These are phyloP conservation scores for Pelargonium cotyledonis DNA, from an alignment of 441 rosid genomes.

Conservation along the genomic window DNA sequence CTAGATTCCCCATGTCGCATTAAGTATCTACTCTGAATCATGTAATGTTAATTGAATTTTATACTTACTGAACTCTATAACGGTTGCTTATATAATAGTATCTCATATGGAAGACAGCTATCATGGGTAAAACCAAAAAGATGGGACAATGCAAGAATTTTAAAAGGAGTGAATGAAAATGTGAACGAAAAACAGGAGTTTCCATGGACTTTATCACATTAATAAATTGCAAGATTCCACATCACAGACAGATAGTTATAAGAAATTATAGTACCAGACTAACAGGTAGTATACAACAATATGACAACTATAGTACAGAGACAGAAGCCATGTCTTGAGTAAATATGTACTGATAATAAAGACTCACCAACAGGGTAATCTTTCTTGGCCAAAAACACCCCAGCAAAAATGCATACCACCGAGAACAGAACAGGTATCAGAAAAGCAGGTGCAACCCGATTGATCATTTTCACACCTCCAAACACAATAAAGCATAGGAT, in stretches of 20 bases:
- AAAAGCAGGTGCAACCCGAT: slow-evolving; percentile 99
- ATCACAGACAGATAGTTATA: too few species aligned
- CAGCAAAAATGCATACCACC: slow-evolving; percentile 80
- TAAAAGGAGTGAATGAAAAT: neutral
- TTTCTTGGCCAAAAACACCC: slow-evolving; percentile 60
- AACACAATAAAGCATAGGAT: slow-evolving; percentile 91
- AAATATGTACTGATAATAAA: neutral
- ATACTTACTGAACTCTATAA: neutral
- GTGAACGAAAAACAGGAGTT: neutral
- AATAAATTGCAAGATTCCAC: neutral
- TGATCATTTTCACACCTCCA: slow-evolving; percentile 99
- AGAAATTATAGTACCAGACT: neutral
- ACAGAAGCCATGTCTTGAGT: neutral
- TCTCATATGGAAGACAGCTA: neutral
- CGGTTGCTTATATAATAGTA: too few species aligned
- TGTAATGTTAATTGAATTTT: neutral
- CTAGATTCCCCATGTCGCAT: neutral
- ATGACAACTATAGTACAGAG: neutral
- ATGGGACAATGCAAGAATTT: neutral
- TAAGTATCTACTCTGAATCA: neutral
- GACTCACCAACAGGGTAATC: slow-evolving; percentile 70
- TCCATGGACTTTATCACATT: neutral
- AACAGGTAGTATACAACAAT: neutral
- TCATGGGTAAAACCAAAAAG: neutral
- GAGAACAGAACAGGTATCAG: slow-evolving; percentile 89